A percentile compares a stretch with the other conserved stretches of the same genome.
These are phyloP conservation scores for Aureobasidium vineae DNA, from an alignment of 2,329 filamentous ascomycete genomes.

Conservation along the genomic window DNA sequence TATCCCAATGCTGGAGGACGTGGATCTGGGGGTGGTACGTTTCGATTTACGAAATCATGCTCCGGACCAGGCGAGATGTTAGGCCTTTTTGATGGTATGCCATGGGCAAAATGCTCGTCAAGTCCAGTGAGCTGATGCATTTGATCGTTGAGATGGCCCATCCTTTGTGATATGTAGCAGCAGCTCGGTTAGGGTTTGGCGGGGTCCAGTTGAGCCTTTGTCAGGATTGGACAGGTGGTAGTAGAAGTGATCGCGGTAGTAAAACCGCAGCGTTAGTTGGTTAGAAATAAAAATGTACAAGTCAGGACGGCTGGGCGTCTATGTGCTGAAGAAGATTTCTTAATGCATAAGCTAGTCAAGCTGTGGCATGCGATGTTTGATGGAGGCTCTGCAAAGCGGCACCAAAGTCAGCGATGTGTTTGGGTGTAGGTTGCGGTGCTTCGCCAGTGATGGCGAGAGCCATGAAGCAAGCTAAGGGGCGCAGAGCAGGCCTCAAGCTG, in stretches of 20 bases:
- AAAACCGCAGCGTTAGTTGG: not conserved
- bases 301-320: constrained; percentile 26
- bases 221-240: not conserved
- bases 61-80: not conserved
- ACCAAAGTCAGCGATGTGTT: not conserved
- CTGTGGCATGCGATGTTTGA: not conserved
- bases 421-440: not conserved
- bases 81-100: not conserved
- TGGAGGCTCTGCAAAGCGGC: not conserved
- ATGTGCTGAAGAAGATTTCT: constrained; percentile 25
- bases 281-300: constrained; percentile 12
- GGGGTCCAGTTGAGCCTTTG: not conserved
- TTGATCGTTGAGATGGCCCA: not conserved
- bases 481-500: not conserved
- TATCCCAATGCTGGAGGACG: not conserved
- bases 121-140: not conserved
- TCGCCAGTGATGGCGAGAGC: not conserved
- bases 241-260: not conserved
- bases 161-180: not conserved
- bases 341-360: constrained; percentile 8
- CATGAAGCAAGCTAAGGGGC: not conserved
- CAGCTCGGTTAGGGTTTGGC: not conserved
- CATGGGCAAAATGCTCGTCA: not conserved
- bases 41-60: not conserved
- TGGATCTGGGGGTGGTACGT: not conserved